Percentiles rank a stretch among this genome's conserved stretches.
Evolutionary conservation across 208 protist species (phyloP).

Genomic region (Crithidia fasciculata): DNA sequence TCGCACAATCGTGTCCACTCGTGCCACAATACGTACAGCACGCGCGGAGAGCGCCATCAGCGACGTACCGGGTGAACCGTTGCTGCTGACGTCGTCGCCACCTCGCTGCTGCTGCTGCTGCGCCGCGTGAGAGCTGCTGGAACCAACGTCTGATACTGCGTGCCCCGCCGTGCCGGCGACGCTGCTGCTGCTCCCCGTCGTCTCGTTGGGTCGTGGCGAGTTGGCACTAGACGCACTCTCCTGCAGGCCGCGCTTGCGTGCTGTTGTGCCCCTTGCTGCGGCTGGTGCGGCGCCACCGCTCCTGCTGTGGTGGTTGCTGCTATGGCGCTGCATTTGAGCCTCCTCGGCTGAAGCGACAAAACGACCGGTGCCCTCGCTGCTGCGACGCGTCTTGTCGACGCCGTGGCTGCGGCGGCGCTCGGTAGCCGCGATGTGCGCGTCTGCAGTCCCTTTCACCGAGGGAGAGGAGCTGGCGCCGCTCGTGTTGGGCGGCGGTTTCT

Average conservation of each 20-base stretch:
- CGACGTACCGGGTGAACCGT: neutral
- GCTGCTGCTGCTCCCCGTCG: neutral
- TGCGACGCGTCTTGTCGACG: too few species aligned
- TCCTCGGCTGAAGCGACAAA: too few species aligned
- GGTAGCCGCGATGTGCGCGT: neutral
- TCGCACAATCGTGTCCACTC: slow-evolving; percentile 54
- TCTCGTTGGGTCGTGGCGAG: neutral
- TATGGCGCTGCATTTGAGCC: too few species aligned
- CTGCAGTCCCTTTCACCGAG: neutral
- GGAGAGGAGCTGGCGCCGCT: neutral
- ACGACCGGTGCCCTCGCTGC: too few species aligned
- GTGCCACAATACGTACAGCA: slow-evolving; percentile 36
- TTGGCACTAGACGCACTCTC: neutral
- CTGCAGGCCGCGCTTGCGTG: neutral
- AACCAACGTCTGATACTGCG: neutral
- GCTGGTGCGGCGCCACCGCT: neutral
- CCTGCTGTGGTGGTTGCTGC: neutral
- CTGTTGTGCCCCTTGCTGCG: neutral
- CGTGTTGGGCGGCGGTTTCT: neutral
- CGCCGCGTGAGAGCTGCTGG: neutral
- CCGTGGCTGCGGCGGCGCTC: neutral
- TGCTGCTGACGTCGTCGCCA: neutral
- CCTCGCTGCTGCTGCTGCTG: slow-evolving; percentile 2
- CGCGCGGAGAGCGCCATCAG: slow-evolving; percentile 30
- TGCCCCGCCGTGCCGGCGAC: neutral